phyloP scores from a whole-genome alignment of 176 grass and related monocot genomes.

The Lolium perenne region DNA sequence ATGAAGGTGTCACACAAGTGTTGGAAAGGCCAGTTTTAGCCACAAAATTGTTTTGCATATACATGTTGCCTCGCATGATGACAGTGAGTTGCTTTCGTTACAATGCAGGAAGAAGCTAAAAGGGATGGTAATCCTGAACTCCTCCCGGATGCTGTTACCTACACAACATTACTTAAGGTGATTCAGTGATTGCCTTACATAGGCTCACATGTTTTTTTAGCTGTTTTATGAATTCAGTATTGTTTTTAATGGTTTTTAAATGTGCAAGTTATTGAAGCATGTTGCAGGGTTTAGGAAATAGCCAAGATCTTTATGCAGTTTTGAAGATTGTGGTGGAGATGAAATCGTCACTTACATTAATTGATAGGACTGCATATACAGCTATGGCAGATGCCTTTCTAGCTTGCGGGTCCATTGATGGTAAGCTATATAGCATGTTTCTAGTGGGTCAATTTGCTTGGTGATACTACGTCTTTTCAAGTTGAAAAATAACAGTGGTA shows the following conservation, averaged over 20 bases:
- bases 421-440: constrained; percentile 46
- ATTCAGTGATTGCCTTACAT: constrained; percentile 48
- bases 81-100: constrained; percentile 53
- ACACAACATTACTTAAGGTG: constrained; percentile 93
- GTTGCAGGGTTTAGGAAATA: constrained; percentile 75
- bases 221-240: background rate
- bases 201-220: background rate
- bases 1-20: constrained; percentile 97
- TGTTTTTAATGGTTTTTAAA: constrained; percentile 31
- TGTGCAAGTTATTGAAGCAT: constrained; percentile 49
- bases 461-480: constrained; percentile 17
- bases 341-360: constrained; percentile 67
- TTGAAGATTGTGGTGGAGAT: constrained; percentile 87
- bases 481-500: constrained; percentile 22
- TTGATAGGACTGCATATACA: constrained; percentile 90
- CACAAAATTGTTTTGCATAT: constrained; percentile 48
- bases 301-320: constrained; percentile 71
- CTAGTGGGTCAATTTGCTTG: constrained; percentile 19
- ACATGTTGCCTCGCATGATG: constrained; percentile 31
- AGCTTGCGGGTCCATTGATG: constrained; percentile 70
- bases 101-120: constrained; percentile 82
- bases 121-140: constrained; percentile 59
- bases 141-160: constrained; percentile 84
- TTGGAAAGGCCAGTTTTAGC: constrained; percentile 92
- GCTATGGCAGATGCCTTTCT: constrained; percentile 86